Evolutionary conservation across 352 stramenopile species (phyloP), one percentile per base, ranked within the genome.

Genomic region (Poterioochromonas sp.): DNA sequence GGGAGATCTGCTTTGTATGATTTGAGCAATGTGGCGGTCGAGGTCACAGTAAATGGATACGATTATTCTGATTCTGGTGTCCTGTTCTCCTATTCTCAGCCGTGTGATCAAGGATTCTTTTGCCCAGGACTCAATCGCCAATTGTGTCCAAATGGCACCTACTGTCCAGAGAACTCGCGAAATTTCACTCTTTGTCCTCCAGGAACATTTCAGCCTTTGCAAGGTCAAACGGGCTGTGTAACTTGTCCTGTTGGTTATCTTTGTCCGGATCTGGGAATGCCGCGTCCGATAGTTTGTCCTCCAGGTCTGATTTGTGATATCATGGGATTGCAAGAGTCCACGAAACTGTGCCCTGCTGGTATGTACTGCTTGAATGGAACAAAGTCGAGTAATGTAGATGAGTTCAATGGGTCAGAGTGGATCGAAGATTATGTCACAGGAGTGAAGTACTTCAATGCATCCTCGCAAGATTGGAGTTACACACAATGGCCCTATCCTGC

Each of bases 141-240:
- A 15, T 73, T 84, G 37, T 91, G 86, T 82, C 92, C 93, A 20
- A 97, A 95, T 69, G 93, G 92, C 26, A 97, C 93, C 0, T 88
- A 87, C 80, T 86, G 81, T 41, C 44, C 82, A n/a, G 77, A 43
- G 26, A 82, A 80, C 39, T 60, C 20, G n/a, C 82, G 87, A 0
- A 98, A 98, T 80, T 97, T 97, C 78, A 95, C 94, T 20, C 80
- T 97, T 8, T 98, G 94, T 76, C 47, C 87, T 0, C 91, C 93
- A 0, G 93, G 93, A 1, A 91, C 82, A 3, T 98, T 98, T 83
- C 92, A 98, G 84, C 90, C 95, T 2, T 87, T 88, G 11, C 82
- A 88, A 49, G 88, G 85, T 20, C 86, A 95, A 80, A 58, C 40
- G 0, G 77, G 79, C 26, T 98, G 94, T 77, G 80, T 98, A 18